Percentiles rank a stretch among this genome's conserved stretches.
Conservation (phyloP, 2,329 filamentous ascomycete species). For the Phyllosticta citriasiana region DNA sequence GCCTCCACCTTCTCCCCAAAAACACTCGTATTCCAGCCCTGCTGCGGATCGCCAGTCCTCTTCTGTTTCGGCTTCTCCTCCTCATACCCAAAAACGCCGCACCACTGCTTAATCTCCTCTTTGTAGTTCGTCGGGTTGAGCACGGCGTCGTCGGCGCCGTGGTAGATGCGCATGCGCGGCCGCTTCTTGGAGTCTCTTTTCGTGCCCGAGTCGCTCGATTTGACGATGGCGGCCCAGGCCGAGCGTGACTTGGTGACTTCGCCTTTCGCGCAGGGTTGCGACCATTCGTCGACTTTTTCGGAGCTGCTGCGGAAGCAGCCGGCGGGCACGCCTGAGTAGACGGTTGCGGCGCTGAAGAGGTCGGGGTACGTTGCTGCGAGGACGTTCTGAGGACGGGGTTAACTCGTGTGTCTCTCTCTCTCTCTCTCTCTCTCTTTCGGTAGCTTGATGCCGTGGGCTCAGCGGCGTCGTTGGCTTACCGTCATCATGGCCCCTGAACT, state of each 20-base stretch:
- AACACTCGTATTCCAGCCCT: constrained; percentile 14
- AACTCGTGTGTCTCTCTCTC: not conserved
- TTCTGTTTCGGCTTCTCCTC: constrained; percentile 22
- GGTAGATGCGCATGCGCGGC: constrained; percentile 49
- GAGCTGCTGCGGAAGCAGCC: constrained; percentile 42
- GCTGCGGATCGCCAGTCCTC: constrained; percentile 12
- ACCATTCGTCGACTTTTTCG: constrained; percentile 39
- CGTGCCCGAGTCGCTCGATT: constrained; percentile 39
- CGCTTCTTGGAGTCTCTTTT: constrained; percentile 15
- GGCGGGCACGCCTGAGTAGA: constrained; percentile 45
- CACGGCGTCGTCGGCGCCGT: constrained; percentile 43
- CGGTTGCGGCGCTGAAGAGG: constrained; percentile 41
- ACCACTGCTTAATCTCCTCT: constrained; percentile 37
- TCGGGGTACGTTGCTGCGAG: constrained; percentile 44
- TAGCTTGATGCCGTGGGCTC: too few relatives aligned
- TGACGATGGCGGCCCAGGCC: constrained; percentile 40
- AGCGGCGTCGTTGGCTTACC: constrained; percentile 14
- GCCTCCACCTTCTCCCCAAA: constrained; percentile 15
- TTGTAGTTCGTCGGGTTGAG: constrained; percentile 46
- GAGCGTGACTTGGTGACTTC: constrained; percentile 35
- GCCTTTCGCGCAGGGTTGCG: constrained; percentile 42
- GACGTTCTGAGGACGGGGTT: constrained; percentile 26
- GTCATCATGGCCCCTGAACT: constrained; percentile 50
- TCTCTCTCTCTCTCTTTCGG: too few relatives aligned
- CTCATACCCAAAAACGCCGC: constrained; percentile 22